Percentiles rank a stretch among this genome's conserved stretches.
Conservation (phyloP, 1,139 yeast species). For the Meyerozyma sp. region DNA sequence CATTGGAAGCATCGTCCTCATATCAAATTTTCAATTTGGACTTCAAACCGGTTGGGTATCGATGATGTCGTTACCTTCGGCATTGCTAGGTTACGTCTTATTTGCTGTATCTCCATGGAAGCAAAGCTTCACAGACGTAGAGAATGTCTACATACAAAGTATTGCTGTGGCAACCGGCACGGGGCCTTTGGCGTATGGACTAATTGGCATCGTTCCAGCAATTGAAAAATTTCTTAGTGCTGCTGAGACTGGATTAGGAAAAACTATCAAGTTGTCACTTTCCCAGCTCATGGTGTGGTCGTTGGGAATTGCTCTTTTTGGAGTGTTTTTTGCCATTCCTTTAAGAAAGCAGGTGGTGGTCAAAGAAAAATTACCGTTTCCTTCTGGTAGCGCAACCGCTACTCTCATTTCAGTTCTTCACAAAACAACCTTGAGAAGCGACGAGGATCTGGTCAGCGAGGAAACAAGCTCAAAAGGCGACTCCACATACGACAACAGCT, state of each 20-base stretch:
- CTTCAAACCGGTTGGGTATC: constrained; percentile 98
- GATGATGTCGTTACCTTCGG: constrained; percentile 98
- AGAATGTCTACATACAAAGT: constrained; percentile 87
- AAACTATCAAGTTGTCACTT: constrained; percentile 32
- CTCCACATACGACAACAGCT: constrained; percentile 47
- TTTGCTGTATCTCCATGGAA: constrained; percentile 54
- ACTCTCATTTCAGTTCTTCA: constrained; percentile 85
- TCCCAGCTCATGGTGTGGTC: constrained; percentile 74
- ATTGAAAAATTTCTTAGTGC: constrained; percentile 78
- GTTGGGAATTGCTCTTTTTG: constrained; percentile 81
- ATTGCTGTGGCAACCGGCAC: constrained; percentile 96
- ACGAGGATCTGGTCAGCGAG: constrained; percentile 12
- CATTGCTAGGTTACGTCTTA: constrained; percentile 77
- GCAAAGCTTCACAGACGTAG: constrained; percentile 73
- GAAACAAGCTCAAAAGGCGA: not conserved
- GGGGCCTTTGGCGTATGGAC: constrained; percentile 91
- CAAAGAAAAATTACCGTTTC: constrained; percentile 81
- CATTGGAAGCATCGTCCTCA: constrained; percentile 75
- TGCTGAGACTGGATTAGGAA: constrained; percentile 67
- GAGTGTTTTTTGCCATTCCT: constrained; percentile 92
- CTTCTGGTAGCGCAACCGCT: constrained; percentile 96
- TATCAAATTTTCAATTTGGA: constrained; percentile 94
- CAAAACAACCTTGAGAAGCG: constrained; percentile 54
- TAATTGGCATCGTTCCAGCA: constrained; percentile 96
- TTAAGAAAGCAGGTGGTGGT: constrained; percentile 80